Percentiles rank a stretch among this genome's conserved stretches.
phyloP scores from a whole-genome alignment of 257 asterid genomes.

The Cynanchum wilfordii region DNA sequence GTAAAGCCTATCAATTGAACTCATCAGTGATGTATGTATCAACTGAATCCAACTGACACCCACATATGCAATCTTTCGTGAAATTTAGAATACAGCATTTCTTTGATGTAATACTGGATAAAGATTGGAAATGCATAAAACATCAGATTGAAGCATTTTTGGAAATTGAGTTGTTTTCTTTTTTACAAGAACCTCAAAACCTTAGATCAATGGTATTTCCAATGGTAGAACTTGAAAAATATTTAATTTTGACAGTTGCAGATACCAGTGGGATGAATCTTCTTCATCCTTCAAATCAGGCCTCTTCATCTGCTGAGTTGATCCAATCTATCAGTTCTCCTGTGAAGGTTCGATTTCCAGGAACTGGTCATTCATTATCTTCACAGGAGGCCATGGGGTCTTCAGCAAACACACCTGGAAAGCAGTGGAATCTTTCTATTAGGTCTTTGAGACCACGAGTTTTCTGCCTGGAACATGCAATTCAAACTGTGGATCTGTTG shows the following conservation, averaged over 20 bases:
- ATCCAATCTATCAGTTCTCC: conserved; percentile 22
- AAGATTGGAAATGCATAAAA: not conserved
- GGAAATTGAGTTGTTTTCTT: not conserved
- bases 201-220: not conserved
- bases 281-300: conserved; percentile 19
- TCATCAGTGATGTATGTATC: not conserved
- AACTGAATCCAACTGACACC: not conserved
- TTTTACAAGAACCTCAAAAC: not conserved
- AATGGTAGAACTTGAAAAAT: not conserved
- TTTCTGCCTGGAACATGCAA: conserved; percentile 94
- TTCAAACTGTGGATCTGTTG: conserved; percentile 70
- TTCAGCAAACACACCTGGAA: conserved; percentile 25
- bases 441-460: conserved; percentile 52
- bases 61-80: not conserved
- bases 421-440: conserved; percentile 45
- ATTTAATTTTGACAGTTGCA: not conserved
- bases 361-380: conserved; percentile 18
- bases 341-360: conserved; percentile 24
- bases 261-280: conserved; percentile 26
- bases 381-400: conserved; percentile 26
- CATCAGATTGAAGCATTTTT: not conserved
- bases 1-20: not conserved
- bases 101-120: not conserved
- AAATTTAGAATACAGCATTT: not conserved
- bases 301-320: conserved; percentile 26